Evolutionary conservation across 108 stramenopile species (phyloP).

Genomic region (Chaetoceros muelleri): DNA sequence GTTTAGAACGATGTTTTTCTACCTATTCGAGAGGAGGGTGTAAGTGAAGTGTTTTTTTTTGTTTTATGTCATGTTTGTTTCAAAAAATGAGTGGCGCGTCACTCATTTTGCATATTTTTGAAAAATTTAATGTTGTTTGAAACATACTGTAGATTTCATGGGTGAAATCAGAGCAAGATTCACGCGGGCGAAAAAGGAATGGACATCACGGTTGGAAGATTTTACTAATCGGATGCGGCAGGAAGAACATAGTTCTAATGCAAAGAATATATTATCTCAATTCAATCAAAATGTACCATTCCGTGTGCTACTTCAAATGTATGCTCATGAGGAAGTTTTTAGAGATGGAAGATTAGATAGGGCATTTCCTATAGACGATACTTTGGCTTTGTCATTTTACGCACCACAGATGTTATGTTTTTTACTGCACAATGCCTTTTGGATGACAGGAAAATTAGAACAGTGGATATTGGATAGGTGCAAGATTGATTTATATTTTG

Average conservation of each 20-base stretch:
- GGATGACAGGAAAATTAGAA: constrained; percentile 55
- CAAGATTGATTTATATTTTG: constrained; percentile 55
- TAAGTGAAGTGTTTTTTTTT: too few species aligned
- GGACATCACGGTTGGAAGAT: constrained; percentile 40
- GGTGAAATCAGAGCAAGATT: constrained; percentile 27
- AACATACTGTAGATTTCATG: constrained; percentile 37
- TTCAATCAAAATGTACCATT: constrained; percentile 46
- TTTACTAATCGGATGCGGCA: constrained; percentile 11
- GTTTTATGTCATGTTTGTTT: too few species aligned
- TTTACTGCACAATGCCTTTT: constrained; percentile 74
- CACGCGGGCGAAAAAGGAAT: constrained; percentile 23
- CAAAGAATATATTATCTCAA: constrained; percentile 6
- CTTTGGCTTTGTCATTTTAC: constrained; percentile 52
- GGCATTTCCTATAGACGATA: constrained; percentile 49
- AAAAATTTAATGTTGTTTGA: too few species aligned
- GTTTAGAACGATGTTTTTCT: too few species aligned
- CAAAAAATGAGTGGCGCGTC: too few species aligned
- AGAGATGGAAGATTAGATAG: constrained; percentile 44
- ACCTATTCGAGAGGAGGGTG: too few species aligned
- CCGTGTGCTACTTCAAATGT: constrained; percentile 65
- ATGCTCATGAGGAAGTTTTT: constrained; percentile 78
- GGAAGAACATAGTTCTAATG: neutral
- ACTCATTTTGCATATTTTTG: too few species aligned
- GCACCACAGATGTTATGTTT: constrained; percentile 80
- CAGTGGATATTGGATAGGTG: constrained; percentile 75